phyloP scores from a whole-genome alignment of 768 basidiomycete species.

The Mycena sanguinolenta region DNA sequence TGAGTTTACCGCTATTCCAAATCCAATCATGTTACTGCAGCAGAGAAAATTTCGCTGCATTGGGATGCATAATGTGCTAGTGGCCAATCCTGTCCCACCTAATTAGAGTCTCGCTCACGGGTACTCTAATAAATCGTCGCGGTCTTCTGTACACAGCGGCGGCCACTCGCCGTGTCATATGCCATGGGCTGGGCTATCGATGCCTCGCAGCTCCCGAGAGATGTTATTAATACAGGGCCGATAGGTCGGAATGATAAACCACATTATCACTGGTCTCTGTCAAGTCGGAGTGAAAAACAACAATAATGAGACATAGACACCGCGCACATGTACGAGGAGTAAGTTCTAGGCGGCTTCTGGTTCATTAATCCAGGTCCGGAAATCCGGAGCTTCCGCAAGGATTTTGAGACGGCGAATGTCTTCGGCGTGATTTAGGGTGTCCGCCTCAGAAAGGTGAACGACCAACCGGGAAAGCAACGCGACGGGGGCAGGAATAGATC shows the following conservation, averaged over 20 bases:
- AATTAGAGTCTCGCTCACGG: too few relatives aligned
- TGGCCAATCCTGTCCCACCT: neutral
- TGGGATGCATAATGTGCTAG: neutral
- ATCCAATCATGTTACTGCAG: neutral
- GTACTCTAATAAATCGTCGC: neutral
- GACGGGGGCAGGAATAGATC: neutral
- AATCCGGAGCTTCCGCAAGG: slow-evolving; percentile 3
- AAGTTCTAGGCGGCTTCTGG: slow-evolving; percentile 12
- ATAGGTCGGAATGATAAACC: neutral
- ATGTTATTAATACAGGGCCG: neutral
- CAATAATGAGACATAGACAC: neutral
- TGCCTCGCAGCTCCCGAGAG: neutral
- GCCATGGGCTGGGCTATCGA: neutral
- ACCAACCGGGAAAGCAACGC: slow-evolving; percentile 17
- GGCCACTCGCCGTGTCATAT: neutral
- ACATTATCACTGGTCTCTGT: neutral
- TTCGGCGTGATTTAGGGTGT: slow-evolving; percentile 9
- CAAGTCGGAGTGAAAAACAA: neutral
- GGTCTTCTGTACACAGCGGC: neutral
- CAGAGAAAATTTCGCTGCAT: neutral
- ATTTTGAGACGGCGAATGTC: slow-evolving; percentile 21
- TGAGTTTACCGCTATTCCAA: too few relatives aligned
- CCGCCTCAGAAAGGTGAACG: slow-evolving; percentile 18
- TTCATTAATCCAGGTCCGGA: slow-evolving; percentile 25
- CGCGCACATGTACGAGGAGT: neutral